A percentile compares a stretch with the other conserved stretches of the same genome.
These are phyloP conservation scores for Scenedesmus sp. DNA, from an alignment of 163 green algal species.

Conservation along the genomic window DNA sequence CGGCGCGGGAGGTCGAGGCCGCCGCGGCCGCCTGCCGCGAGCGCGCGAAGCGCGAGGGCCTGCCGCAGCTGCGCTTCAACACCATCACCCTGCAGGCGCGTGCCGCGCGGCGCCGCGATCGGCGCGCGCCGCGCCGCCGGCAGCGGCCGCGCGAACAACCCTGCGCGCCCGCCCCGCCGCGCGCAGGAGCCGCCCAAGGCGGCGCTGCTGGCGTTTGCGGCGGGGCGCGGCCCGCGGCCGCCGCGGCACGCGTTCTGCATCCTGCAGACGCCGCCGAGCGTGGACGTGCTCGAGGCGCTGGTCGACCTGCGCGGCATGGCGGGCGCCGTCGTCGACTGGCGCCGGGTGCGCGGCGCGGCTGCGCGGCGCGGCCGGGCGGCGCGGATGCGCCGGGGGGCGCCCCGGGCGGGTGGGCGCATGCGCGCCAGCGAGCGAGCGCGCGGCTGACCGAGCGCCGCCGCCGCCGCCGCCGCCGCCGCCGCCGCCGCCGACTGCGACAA, in stretches of 20 bases:
- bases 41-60: background rate
- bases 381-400: too few species aligned
- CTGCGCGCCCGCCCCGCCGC: too few species aligned
- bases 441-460: too few species aligned
- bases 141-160: too few species aligned
- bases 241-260: slow-evolving; percentile 61
- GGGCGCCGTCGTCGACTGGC: slow-evolving; percentile 37
- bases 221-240: slow-evolving; percentile 29
- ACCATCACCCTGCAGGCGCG: slow-evolving; percentile 39
- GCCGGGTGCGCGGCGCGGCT: too few species aligned
- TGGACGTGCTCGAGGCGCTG: slow-evolving; percentile 48
- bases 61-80: slow-evolving; percentile 39
- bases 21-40: slow-evolving; percentile 24
- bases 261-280: slow-evolving; percentile 51
- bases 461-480: background rate
- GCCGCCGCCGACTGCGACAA: too few species aligned
- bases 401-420: too few species aligned
- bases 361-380: too few species aligned
- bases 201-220: slow-evolving; percentile 55
- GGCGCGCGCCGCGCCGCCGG: too few species aligned
- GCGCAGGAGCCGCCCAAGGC: slow-evolving; percentile 72
- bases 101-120: background rate
- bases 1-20: background rate
- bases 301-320: slow-evolving; percentile 28
- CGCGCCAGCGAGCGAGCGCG: too few species aligned